These are phyloP conservation scores for Lentinula novae-zelandiae DNA, from an alignment of 1,284 basidiomycete species.

Conservation along the genomic window DNA sequence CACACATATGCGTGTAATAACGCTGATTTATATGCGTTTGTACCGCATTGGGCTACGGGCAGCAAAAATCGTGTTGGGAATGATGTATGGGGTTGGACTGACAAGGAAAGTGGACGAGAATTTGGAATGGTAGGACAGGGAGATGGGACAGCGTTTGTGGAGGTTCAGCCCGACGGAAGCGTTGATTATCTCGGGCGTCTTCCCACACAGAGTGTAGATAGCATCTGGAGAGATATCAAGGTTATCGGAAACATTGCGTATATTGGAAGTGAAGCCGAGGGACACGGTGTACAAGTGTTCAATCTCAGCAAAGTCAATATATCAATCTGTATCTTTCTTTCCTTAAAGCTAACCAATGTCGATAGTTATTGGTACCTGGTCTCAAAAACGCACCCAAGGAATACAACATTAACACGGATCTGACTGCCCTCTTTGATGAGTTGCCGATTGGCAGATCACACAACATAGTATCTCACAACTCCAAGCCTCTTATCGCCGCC, in stretches of 20 bases:
- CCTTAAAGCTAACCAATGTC: neutral
- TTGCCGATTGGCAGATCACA: constrained; percentile 20
- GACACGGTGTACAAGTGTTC: constrained; percentile 22
- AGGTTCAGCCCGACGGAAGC: constrained; percentile 18
- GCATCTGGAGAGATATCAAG: constrained; percentile 17
- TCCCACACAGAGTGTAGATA: constrained; percentile 15
- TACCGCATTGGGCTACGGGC: constrained; percentile 1
- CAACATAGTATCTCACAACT: constrained; percentile 18
- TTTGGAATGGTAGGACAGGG: constrained; percentile 10
- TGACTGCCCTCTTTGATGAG: neutral
- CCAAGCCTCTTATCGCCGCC: constrained; percentile 15
- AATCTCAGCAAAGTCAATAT: constrained; percentile 17
- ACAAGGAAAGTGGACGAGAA: neutral
- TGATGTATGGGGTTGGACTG: constrained; percentile 4
- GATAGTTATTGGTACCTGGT: neutral
- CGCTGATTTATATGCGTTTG: neutral
- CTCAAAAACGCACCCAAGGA: constrained; percentile 8
- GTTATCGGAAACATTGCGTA: constrained; percentile 16
- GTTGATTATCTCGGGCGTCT: constrained; percentile 23
- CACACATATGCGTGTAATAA: constrained; percentile 1
- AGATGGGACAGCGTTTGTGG: constrained; percentile 21
- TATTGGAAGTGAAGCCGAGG: constrained; percentile 22
- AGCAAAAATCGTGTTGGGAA: constrained; percentile 1
- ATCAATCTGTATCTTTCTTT: neutral
- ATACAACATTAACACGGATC: neutral